Conservation (phyloP, 352 stramenopile genomes). For the Globisporangium cystogenes region DNA sequence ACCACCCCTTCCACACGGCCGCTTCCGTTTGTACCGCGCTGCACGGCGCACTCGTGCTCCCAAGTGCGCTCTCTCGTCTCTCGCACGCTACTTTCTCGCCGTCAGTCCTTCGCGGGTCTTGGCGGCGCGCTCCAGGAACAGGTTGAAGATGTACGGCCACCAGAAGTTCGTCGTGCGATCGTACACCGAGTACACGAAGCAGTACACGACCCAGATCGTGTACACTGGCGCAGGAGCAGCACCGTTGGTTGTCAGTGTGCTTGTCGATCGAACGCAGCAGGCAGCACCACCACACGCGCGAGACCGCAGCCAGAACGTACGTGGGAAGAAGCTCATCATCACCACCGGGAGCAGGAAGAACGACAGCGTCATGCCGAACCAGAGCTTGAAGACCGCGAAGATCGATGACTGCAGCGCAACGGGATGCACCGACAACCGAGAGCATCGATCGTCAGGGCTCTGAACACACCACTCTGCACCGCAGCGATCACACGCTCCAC, state of each 20-base stretch:
- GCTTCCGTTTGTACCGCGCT: no score
- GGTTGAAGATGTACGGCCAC: constrained; percentile 84
- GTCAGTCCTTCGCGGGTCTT: constrained; percentile 58
- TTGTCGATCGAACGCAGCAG: no score
- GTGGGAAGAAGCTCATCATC: constrained; percentile 74
- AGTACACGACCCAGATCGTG: constrained; percentile 75
- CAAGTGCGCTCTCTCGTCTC: no score
- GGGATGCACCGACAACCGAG: constrained; percentile 4
- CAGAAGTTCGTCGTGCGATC: constrained; percentile 81
- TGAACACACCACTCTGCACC: no score
- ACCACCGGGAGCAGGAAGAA: constrained; percentile 66
- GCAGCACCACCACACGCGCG: not conserved
- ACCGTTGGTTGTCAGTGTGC: no score
- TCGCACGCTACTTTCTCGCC: constrained; percentile 13
- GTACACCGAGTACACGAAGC: constrained; percentile 79
- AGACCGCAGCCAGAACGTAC: constrained; percentile 25
- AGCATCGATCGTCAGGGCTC: not conserved
- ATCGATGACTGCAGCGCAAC: constrained; percentile 42
- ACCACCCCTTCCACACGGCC: no score
- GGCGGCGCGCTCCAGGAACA: constrained; percentile 51
- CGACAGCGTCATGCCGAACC: constrained; percentile 57
- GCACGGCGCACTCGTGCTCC: no score
- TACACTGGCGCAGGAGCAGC: constrained; percentile 37
- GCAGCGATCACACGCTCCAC: not conserved
- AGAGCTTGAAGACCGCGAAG: constrained; percentile 61